These are phyloP conservation scores for Penicillium odoratum DNA, from an alignment of 495 filamentous ascomycete species.

Conservation along the genomic window DNA sequence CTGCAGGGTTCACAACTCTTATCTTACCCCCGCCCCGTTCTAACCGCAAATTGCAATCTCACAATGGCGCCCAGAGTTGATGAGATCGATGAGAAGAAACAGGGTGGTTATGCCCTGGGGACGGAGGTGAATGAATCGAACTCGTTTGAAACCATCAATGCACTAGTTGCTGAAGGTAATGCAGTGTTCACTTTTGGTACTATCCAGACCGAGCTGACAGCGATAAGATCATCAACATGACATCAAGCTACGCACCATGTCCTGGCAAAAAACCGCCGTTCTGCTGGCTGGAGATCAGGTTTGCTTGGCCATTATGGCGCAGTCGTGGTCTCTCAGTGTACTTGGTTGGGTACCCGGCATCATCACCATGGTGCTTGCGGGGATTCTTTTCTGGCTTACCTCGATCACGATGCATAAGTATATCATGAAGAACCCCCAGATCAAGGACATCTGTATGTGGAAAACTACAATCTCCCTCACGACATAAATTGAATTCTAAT, in stretches of 20 bases:
- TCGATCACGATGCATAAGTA: conserved; percentile 50
- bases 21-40: neutral
- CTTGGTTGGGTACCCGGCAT: conserved; percentile 49
- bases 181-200: neutral
- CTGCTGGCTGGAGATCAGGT: conserved; percentile 48
- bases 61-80: conserved; percentile 1
- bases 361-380: conserved; percentile 39
- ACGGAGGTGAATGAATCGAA: conserved; percentile 15
- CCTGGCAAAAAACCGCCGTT: conserved; percentile 48
- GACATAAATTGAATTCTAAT: neutral
- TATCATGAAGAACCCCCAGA: conserved; percentile 50
- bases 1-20: neutral
- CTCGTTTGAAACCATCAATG: conserved; percentile 25
- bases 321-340: conserved; percentile 49
- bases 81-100: conserved; percentile 17
- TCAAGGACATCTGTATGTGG: conserved; percentile 45
- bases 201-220: neutral
- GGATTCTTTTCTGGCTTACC: conserved; percentile 42
- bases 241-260: conserved; percentile 49
- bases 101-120: conserved; percentile 10
- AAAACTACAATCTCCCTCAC: neutral
- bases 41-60: neutral
- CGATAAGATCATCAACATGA: conserved; percentile 44
- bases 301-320: conserved; percentile 51
- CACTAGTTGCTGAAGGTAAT: conserved; percentile 28